Percentiles rank a stretch among this genome's conserved stretches.
Evolutionary conservation across 805 yeast species (phyloP).

Genomic region (Candida coquimbonensis): DNA sequence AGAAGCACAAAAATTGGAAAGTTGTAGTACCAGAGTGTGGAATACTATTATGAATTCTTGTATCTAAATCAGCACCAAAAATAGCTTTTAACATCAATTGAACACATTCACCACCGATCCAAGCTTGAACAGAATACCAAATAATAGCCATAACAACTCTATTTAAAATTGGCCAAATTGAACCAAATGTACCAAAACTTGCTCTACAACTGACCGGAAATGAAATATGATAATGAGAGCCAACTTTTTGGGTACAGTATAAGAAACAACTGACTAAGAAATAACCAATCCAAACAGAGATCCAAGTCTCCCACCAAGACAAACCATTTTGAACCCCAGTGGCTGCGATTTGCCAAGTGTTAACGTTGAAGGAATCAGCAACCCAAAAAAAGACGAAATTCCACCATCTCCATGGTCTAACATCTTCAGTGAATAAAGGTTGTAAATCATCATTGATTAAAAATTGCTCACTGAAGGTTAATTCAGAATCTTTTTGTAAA

Average conservation of each 20-base stretch:
- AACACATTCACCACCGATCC: constrained; percentile 81
- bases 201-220: constrained; percentile 81
- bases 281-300: constrained; percentile 85
- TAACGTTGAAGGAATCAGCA: constrained; percentile 84
- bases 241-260: constrained; percentile 66
- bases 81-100: constrained; percentile 70
- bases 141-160: constrained; percentile 82
- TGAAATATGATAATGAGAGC: constrained; percentile 72
- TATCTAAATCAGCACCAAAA: constrained; percentile 58
- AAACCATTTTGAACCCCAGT: constrained; percentile 74
- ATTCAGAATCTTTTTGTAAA: constrained; percentile 22
- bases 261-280: constrained; percentile 62
- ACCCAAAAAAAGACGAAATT: constrained; percentile 79
- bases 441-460: constrained; percentile 68
- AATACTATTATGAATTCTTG: constrained; percentile 58
- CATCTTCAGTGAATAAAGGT: constrained; percentile 59
- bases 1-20: constrained; percentile 66
- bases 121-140: constrained; percentile 85
- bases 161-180: constrained; percentile 82
- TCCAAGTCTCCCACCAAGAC: constrained; percentile 90
- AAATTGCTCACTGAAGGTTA: constrained; percentile 55
- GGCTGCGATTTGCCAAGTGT: constrained; percentile 88
- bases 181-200: constrained; percentile 82
- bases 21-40: constrained; percentile 58
- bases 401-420: constrained; percentile 84